phyloP scores from a whole-genome alignment of 2,329 filamentous ascomycete genomes.

The Epichloe elymi region DNA sequence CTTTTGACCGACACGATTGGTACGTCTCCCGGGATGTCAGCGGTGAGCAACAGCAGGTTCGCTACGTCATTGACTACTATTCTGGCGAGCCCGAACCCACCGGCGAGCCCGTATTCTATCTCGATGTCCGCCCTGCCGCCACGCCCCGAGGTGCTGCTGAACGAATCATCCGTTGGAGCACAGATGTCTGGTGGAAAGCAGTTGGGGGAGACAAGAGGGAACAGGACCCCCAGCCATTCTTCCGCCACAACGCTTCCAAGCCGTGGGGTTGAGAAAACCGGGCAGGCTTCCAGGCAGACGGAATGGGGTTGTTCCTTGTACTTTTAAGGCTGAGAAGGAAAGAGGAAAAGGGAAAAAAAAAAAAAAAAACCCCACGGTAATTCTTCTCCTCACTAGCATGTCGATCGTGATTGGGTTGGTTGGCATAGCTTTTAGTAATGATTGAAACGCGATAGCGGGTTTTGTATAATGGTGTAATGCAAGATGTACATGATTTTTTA shows the following conservation, averaged over 20 bases:
- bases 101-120: slow-evolving; percentile 87
- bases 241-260: slow-evolving; percentile 15
- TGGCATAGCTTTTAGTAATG: slow-evolving; percentile 10
- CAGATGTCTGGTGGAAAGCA: slow-evolving; percentile 87
- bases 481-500: not conserved
- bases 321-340: not conserved
- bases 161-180: slow-evolving; percentile 75
- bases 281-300: not conserved
- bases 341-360: not conserved
- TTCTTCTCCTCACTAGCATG: slow-evolving; percentile 6
- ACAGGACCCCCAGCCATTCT: slow-evolving; percentile 23
- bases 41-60: slow-evolving; percentile 60
- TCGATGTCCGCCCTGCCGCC: slow-evolving; percentile 85
- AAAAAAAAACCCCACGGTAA: too few relatives aligned
- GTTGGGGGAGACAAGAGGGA: slow-evolving; percentile 56
- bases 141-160: slow-evolving; percentile 71
- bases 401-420: not conserved
- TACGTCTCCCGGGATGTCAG: slow-evolving; percentile 64
- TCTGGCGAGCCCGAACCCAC: slow-evolving; percentile 67
- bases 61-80: slow-evolving; percentile 98
- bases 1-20: slow-evolving; percentile 97
- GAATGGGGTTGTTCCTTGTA: not conserved
- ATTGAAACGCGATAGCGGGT: slow-evolving; percentile 3
- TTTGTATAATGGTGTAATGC: slow-evolving; percentile 1
- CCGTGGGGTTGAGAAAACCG: slow-evolving; percentile 6